Conservation (phyloP, 495 filamentous ascomycete genomes). For the Darksidea phi region DNA sequence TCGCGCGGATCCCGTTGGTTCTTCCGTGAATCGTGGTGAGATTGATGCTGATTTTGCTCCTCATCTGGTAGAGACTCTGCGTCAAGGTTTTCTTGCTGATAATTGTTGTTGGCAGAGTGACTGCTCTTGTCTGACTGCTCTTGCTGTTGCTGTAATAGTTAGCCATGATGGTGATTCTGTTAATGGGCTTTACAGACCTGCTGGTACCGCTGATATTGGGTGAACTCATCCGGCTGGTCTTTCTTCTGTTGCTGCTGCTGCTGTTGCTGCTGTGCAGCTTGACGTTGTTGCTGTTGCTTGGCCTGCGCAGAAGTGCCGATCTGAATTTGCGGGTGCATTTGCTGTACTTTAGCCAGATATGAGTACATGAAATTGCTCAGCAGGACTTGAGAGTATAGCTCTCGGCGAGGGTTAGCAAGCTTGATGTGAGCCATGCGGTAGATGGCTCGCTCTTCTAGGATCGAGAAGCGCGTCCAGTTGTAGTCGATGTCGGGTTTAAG, state of each 20-base stretch:
- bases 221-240: constrained; percentile 62
- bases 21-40: constrained; percentile 8
- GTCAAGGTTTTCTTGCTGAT: constrained; percentile 1
- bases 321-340: constrained; percentile 92
- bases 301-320: constrained; percentile 60
- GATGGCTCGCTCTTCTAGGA: constrained; percentile 94
- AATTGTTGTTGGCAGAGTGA: neutral
- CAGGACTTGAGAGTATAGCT: constrained; percentile 91
- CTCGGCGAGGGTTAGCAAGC: constrained; percentile 90
- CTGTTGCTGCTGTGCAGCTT: constrained; percentile 60
- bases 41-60: neutral
- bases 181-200: constrained; percentile 51
- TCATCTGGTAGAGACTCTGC: neutral
- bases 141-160: constrained; percentile 23
- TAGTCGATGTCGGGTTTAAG: constrained; percentile 87
- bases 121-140: constrained; percentile 19
- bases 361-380: constrained; percentile 99
- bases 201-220: constrained; percentile 64
- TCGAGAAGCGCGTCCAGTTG: constrained; percentile 92
- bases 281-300: constrained; percentile 61
- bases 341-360: constrained; percentile 96
- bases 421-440: constrained; percentile 99
- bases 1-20: constrained; percentile 19
- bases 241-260: constrained; percentile 58
- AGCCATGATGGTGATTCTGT: neutral